Percentiles rank a stretch among this genome's conserved stretches.
Evolutionary conservation across 495 filamentous ascomycete species (phyloP).

Genomic region (Hypomontagnella monticulosa): DNA sequence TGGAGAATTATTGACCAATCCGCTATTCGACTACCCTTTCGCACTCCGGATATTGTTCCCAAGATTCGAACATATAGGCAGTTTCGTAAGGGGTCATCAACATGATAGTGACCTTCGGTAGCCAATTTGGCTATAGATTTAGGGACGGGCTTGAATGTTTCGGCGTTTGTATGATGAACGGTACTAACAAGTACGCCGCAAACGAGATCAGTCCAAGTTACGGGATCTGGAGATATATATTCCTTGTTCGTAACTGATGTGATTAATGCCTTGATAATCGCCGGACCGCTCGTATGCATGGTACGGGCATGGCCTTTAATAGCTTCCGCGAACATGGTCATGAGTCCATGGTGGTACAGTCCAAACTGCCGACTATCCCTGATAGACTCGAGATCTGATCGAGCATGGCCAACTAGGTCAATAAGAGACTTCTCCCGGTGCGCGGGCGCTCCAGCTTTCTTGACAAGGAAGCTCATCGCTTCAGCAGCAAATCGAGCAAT

Average conservation of each 20-base stretch:
- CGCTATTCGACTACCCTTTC: constrained; percentile 77
- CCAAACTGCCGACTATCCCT: constrained; percentile 59
- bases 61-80: constrained; percentile 68
- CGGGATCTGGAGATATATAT: constrained; percentile 51
- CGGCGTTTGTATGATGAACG: constrained; percentile 80
- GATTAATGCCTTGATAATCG: constrained; percentile 74
- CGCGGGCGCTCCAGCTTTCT: constrained; percentile 81
- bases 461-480: constrained; percentile 90
- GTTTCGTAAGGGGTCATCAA: constrained; percentile 52
- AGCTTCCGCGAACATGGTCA: constrained; percentile 88
- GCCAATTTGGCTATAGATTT: constrained; percentile 65
- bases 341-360: constrained; percentile 84
- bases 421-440: constrained; percentile 77
- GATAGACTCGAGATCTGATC: constrained; percentile 69
- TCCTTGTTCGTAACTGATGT: constrained; percentile 61
- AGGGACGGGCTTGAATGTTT: constrained; percentile 72
- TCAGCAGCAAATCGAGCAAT: constrained; percentile 93
- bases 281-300: constrained; percentile 80
- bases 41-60: constrained; percentile 73
- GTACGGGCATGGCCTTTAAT: constrained; percentile 82
- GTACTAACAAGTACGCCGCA: constrained; percentile 78
- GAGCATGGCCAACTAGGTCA: constrained; percentile 72
- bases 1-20: constrained; percentile 76
- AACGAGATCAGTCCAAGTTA: constrained; percentile 69
- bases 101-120: constrained; percentile 43